phyloP scores from a whole-genome alignment of 352 stramenopile species.

The Globisporangium spinosum region DNA sequence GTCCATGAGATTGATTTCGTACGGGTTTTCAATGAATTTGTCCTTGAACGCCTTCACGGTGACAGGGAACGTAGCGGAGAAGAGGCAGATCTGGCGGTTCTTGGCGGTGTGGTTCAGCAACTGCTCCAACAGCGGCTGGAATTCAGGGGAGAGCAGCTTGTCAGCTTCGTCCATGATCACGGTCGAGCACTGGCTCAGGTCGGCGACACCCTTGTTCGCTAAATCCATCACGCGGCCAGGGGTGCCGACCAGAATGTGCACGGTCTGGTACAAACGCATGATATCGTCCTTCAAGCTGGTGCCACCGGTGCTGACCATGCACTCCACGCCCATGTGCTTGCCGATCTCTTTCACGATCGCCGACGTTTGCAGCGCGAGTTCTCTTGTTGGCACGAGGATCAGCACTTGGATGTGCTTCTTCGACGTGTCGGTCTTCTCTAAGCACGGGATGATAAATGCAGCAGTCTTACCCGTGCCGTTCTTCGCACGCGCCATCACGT shows the following conservation, averaged over 20 bases:
- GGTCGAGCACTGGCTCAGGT: conserved; percentile 95
- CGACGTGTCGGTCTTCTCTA: conserved; percentile 98
- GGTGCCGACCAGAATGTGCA: conserved; percentile 99
- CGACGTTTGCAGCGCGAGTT: conserved; percentile 98
- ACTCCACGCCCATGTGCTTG: conserved; percentile 96
- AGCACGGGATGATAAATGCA: conserved; percentile 98
- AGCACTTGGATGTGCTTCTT: conserved; percentile 98
- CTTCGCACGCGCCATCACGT: conserved; percentile 98
- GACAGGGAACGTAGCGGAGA: conserved; percentile 99
- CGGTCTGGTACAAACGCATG: conserved; percentile 98
- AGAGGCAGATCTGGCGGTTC: conserved; percentile 98
- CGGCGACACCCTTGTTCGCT: conserved; percentile 96
- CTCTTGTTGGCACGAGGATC: conserved; percentile 97
- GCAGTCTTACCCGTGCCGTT: conserved; percentile 99
- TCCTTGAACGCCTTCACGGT: conserved; percentile 99
- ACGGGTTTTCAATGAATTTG: conserved; percentile 97
- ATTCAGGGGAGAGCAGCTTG: conserved; percentile 98
- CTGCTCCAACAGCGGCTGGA: conserved; percentile 97
- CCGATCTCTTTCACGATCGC: conserved; percentile 98
- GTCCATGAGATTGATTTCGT: conserved; percentile 99
- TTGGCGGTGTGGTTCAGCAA: conserved; percentile 93
- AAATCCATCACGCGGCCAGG: conserved; percentile 98
- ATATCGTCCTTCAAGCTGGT: conserved; percentile 99
- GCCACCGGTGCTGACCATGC: conserved; percentile 98
- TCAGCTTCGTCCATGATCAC: conserved; percentile 99